Conservation (phyloP, 495 filamentous ascomycete genomes). For the Hyaloscypha variabilis region DNA sequence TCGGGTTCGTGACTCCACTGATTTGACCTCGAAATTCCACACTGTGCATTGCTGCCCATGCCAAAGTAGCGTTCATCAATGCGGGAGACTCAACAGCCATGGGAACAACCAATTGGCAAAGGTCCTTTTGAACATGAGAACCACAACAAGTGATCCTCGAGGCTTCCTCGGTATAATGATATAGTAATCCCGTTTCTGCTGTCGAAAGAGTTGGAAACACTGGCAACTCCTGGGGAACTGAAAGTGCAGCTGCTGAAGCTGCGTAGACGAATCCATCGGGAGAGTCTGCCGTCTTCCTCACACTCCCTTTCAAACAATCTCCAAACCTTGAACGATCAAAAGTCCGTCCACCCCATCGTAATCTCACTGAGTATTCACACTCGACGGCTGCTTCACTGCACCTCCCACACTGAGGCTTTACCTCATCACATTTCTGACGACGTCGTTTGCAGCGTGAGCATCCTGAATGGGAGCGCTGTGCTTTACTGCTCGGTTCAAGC, state of each 20-base stretch:
- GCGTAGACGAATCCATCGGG: slow-evolving; percentile 2
- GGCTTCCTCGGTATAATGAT: background rate
- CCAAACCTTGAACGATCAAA: slow-evolving; percentile 6
- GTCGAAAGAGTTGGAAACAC: background rate
- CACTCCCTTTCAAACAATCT: slow-evolving; percentile 10
- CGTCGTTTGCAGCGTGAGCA: slow-evolving; percentile 5
- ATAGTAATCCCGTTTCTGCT: background rate
- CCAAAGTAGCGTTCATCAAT: slow-evolving; percentile 5
- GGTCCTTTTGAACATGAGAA: slow-evolving; percentile 8
- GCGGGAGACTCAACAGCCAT: slow-evolving; percentile 1
- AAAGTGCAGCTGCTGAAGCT: background rate
- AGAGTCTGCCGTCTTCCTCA: slow-evolving; percentile 4
- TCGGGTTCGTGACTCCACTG: background rate
- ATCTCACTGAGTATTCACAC: slow-evolving; percentile 4
- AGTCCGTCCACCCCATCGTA: slow-evolving; percentile 8
- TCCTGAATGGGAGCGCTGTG: background rate
- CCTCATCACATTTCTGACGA: slow-evolving; percentile 9
- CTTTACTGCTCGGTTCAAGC: background rate
- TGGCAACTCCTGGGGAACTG: background rate
- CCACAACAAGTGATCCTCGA: slow-evolving; percentile 8
- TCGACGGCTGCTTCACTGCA: background rate
- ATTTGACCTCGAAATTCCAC: slow-evolving; percentile 1
- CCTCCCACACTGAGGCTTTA: background rate
- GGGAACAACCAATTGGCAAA: slow-evolving; percentile 5
- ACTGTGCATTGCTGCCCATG: slow-evolving; percentile 10